These are phyloP conservation scores for Fusarium graminum DNA, from an alignment of 2,329 filamentous ascomycete species.

Conservation along the genomic window DNA sequence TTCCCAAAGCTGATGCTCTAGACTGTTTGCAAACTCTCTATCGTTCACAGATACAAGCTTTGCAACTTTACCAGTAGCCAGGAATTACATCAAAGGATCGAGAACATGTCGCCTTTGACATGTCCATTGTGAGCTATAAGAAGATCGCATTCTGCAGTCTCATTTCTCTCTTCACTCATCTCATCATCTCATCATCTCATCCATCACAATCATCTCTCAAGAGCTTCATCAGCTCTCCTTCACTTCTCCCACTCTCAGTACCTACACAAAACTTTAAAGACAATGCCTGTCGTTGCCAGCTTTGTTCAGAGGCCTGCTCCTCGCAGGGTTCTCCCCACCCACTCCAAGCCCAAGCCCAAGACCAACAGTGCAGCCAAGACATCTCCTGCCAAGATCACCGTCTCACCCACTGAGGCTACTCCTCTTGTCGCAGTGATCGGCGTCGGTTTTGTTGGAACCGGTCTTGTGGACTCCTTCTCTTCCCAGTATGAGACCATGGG, in stretches of 20 bases:
- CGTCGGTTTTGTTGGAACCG: constrained; percentile 65
- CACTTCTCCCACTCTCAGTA: not conserved
- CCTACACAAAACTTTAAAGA: not conserved
- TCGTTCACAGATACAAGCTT: not conserved
- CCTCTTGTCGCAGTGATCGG: constrained; percentile 63
- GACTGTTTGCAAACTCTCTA: not conserved
- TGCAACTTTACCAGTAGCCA: constrained; percentile 3
- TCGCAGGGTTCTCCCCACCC: constrained; percentile 1
- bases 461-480: constrained; percentile 61
- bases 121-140: constrained; percentile 17
- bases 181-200: constrained; percentile 5
- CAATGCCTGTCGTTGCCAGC: constrained; percentile 25
- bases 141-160: not conserved
- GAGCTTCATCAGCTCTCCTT: not conserved
- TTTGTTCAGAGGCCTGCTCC: constrained; percentile 5
- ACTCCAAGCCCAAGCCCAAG: constrained; percentile 9
- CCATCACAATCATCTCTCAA: constrained; percentile 1
- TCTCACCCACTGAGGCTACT: constrained; percentile 11
- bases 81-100: not conserved
- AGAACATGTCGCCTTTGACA: not conserved
- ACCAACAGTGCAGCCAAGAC: not conserved
- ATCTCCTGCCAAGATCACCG: not conserved
- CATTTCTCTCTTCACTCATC: constrained; percentile 20
- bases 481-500: constrained; percentile 57
- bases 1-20: not conserved